These are phyloP conservation scores for Schoenoplectus triqueter DNA, from an alignment of 202 grass and related monocot genomes.

Conservation along the genomic window DNA sequence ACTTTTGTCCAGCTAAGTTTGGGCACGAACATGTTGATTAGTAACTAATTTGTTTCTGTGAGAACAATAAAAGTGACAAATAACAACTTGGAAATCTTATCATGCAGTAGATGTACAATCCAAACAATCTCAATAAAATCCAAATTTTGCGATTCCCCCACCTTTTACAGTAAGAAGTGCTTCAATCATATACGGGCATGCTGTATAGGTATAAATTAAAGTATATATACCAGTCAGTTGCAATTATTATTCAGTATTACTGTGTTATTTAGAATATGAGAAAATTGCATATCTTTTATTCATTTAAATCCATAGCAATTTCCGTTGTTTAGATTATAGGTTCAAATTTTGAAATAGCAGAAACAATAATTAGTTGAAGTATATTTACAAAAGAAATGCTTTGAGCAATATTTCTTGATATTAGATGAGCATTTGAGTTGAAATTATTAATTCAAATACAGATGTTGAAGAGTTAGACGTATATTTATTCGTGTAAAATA, in stretches of 20 bases:
- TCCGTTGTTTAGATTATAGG: too few species aligned
- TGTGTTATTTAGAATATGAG: background rate
- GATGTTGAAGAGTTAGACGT: too few species aligned
- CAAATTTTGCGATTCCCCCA: conserved; percentile 24
- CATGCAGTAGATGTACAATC: conserved; percentile 15
- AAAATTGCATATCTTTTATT: background rate
- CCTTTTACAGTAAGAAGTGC: too few species aligned
- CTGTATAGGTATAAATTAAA: background rate
- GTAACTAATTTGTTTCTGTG: conserved; percentile 29
- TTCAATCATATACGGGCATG: background rate
- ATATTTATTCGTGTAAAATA: too few species aligned
- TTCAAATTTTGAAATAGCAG: too few species aligned
- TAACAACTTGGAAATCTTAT: conserved; percentile 39
- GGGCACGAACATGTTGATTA: background rate
- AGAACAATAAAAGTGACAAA: conserved; percentile 33
- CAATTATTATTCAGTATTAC: background rate
- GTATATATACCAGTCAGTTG: background rate
- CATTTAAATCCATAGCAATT: background rate
- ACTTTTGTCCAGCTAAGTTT: background rate
- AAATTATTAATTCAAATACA: too few species aligned
- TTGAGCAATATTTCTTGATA: too few species aligned
- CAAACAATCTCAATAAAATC: conserved; percentile 38
- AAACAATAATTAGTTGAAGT: too few species aligned
- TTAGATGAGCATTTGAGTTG: too few species aligned
- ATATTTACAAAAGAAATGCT: too few species aligned